Base-by-base conservation (phyloP, 2,329 filamentous ascomycete genomes). In the Moelleriella libera region DNA sequence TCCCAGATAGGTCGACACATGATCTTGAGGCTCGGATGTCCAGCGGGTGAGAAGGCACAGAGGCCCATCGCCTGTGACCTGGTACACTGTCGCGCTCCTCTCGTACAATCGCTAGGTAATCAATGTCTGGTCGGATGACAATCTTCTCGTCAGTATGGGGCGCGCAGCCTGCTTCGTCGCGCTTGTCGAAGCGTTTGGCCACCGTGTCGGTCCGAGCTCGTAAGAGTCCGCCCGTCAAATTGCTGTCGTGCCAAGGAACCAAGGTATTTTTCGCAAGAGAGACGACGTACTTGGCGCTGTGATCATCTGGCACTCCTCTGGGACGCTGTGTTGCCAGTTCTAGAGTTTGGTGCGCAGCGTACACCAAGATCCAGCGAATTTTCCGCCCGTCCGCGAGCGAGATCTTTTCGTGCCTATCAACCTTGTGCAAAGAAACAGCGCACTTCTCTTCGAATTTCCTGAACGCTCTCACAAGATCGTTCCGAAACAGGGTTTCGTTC, bases 361-460 rank as follows among this genome's bases (percentile, higher is more conserved):
- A 90, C 6, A 90, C 73, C 37, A 89, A 59, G 31, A 89, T 76
- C 85, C 85, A 92, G 40, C 85, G 74, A 12, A 88, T 75, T 61
- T 88, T 89, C 41, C 86, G 78, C 1, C 78, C 83, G 52, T 90
- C 85, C 7, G 73, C 68, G 9, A 78, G 64, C 0, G 63, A 63
- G 2, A 67, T 57, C 56, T 76, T 80, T 37, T 79, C 75, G 5
- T 60, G 50, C 48, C 76, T 78, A 49, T 82, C 76, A 1, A 67
- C 65, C 50, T 74, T 79, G 21, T 68, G 65, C 2, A 73, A 69
- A 0, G 64, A 63, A 44, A 70, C 63, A 21, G 74, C 60, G 6
- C 69, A 70, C 6, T 78, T 71, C 46, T 78, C 75, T 57, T 92
- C 86, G 48, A 89, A 90, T 3, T 68, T 70, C 4, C 77, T 71